Evolutionary conservation across 441 rosid species (phyloP).

Genomic region (Populus hybrid): DNA sequence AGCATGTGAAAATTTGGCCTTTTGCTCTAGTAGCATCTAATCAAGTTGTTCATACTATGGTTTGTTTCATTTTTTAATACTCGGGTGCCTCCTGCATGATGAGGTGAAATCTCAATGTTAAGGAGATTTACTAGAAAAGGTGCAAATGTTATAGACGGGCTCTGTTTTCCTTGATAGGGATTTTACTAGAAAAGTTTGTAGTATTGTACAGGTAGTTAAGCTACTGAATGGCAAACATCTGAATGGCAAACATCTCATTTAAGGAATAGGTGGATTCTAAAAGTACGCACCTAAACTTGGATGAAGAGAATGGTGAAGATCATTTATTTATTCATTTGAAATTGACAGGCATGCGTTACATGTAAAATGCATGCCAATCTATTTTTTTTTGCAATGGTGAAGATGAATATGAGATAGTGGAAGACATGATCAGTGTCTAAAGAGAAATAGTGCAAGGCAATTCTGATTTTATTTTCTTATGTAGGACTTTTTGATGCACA

Average conservation of each 20-base stretch:
- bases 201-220: neutral
- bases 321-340: neutral
- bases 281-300: neutral
- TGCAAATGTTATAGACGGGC: neutral
- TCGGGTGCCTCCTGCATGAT: neutral
- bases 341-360: neutral
- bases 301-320: neutral
- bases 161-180: neutral
- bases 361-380: neutral
- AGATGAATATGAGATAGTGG: neutral
- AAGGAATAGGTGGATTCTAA: neutral
- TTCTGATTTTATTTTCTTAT: too few relatives aligned
- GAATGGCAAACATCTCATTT: neutral
- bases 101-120: slow-evolving; percentile 1
- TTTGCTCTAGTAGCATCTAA: neutral
- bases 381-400: neutral
- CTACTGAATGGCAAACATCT: too few relatives aligned
- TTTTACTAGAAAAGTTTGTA: neutral
- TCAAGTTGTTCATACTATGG: neutral
- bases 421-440: neutral
- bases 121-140: neutral
- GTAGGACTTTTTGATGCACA: neutral
- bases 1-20: neutral
- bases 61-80: neutral
- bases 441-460: neutral